These are phyloP conservation scores for Rosa chinensis DNA, from an alignment of 306 rosid species.

Conservation along the genomic window DNA sequence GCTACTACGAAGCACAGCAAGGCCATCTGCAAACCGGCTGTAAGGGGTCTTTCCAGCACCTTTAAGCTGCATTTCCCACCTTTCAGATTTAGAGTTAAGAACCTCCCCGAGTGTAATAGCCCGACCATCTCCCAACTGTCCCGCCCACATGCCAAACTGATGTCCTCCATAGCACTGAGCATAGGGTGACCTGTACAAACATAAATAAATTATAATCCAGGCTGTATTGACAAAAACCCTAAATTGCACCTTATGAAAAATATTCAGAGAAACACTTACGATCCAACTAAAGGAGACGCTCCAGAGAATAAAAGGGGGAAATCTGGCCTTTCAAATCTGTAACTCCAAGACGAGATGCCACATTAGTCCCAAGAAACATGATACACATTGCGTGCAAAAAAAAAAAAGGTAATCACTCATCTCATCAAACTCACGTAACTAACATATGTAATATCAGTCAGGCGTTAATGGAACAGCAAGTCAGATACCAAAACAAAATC, in stretches of 20 bases:
- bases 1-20: conserved; percentile 98
- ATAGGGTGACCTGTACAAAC: conserved; percentile 66
- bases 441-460: not conserved
- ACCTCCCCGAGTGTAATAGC: conserved; percentile 95
- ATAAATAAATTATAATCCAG: conserved; percentile 16
- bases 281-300: conserved; percentile 72
- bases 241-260: not conserved
- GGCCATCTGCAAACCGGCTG: conserved; percentile 96
- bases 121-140: conserved; percentile 99
- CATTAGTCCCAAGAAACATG: conserved; percentile 30
- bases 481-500: not conserved
- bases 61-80: conserved; percentile 98
- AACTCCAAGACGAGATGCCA: conserved; percentile 31
- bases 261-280: conserved; percentile 54
- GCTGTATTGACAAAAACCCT: conserved; percentile 11
- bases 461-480: not conserved
- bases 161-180: conserved; percentile 99
- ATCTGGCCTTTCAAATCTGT: conserved; percentile 89
- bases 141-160: conserved; percentile 99
- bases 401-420: not conserved
- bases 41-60: conserved; percentile 99
- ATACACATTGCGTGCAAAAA: conserved; percentile 1
- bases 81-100: conserved; percentile 68
- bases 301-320: conserved; percentile 82
- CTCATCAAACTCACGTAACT: conserved; percentile 3